phyloP scores from a whole-genome alignment of 2,329 filamentous ascomycete species.

The Nemania sp. region DNA sequence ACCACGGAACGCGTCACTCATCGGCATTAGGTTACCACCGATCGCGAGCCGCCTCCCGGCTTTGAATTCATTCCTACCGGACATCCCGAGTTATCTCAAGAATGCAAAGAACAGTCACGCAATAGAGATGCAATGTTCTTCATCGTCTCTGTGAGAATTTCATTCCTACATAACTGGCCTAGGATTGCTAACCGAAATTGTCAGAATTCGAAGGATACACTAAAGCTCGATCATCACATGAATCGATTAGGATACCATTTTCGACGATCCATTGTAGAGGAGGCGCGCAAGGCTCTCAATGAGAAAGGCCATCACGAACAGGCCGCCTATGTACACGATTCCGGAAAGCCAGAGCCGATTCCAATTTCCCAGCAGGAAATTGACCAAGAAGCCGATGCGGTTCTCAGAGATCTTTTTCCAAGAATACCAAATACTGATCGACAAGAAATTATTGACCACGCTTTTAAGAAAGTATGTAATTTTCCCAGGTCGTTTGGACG shows the following conservation, averaged over 20 bases:
- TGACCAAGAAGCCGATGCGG: slow-evolving; percentile 63
- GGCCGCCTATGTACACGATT: slow-evolving; percentile 31
- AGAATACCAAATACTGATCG: slow-evolving; percentile 68
- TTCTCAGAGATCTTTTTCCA: slow-evolving; percentile 65
- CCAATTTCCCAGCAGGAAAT: slow-evolving; percentile 63
- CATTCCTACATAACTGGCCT: slow-evolving; percentile 22
- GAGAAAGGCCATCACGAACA: slow-evolving; percentile 34
- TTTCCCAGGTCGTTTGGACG: not conserved
- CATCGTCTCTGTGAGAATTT: slow-evolving; percentile 62
- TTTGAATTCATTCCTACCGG: slow-evolving; percentile 66
- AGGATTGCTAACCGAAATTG: slow-evolving; percentile 21
- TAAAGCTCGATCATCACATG: slow-evolving; percentile 54
- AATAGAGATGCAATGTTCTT: slow-evolving; percentile 66
- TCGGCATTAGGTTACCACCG: slow-evolving; percentile 53
- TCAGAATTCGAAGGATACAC: slow-evolving; percentile 41
- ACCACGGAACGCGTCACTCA: slow-evolving; percentile 27
- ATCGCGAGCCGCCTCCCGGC: slow-evolving; percentile 58
- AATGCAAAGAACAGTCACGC: slow-evolving; percentile 67
- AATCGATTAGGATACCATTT: slow-evolving; percentile 65
- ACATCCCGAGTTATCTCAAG: slow-evolving; percentile 61
- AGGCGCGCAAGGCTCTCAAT: slow-evolving; percentile 46
- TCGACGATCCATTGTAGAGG: slow-evolving; percentile 60
- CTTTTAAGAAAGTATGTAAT: slow-evolving; percentile 62
- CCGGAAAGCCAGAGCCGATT: slow-evolving; percentile 58
- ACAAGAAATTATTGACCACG: slow-evolving; percentile 62